These are phyloP conservation scores for Nakaseomyces nivariensis DNA, from an alignment of 1,139 yeast genomes.

Conservation along the genomic window DNA sequence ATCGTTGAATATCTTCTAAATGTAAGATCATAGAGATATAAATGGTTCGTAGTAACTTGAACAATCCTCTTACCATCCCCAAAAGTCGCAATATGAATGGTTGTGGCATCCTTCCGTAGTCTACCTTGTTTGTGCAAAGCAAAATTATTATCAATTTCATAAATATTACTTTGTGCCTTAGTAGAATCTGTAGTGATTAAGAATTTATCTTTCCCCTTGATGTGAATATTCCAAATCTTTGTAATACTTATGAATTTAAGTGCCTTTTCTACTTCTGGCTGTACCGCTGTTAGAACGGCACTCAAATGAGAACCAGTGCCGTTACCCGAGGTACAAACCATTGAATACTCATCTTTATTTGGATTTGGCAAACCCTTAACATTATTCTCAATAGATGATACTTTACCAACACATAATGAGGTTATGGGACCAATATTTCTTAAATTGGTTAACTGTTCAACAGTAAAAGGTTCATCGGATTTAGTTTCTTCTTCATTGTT, in stretches of 20 bases:
- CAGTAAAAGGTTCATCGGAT: slow-evolving; percentile 29
- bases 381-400: slow-evolving; percentile 43
- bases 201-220: slow-evolving; percentile 40
- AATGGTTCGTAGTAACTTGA: slow-evolving; percentile 63
- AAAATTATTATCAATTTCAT: slow-evolving; percentile 55
- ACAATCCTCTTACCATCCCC: slow-evolving; percentile 52
- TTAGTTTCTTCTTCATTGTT: slow-evolving; percentile 28
- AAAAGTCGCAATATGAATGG: slow-evolving; percentile 58
- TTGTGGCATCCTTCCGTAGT: slow-evolving; percentile 53
- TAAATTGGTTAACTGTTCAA: slow-evolving; percentile 44
- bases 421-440: slow-evolving; percentile 68
- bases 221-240: slow-evolving; percentile 57
- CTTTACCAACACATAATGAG: slow-evolving; percentile 55
- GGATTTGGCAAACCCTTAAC: slow-evolving; percentile 61
- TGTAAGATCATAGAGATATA: slow-evolving; percentile 54
- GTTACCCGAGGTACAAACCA: slow-evolving; percentile 64
- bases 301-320: slow-evolving; percentile 47
- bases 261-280: slow-evolving; percentile 58
- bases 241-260: slow-evolving; percentile 67
- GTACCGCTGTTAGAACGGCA: slow-evolving; percentile 52
- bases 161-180: slow-evolving; percentile 59
- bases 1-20: slow-evolving; percentile 39
- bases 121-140: slow-evolving; percentile 53
- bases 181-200: slow-evolving; percentile 65
- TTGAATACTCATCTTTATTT: slow-evolving; percentile 50